Percentiles rank a stretch among this genome's conserved stretches.
Conservation (phyloP, 2,329 filamentous ascomycete species). For the Xylaria polymorpha region DNA sequence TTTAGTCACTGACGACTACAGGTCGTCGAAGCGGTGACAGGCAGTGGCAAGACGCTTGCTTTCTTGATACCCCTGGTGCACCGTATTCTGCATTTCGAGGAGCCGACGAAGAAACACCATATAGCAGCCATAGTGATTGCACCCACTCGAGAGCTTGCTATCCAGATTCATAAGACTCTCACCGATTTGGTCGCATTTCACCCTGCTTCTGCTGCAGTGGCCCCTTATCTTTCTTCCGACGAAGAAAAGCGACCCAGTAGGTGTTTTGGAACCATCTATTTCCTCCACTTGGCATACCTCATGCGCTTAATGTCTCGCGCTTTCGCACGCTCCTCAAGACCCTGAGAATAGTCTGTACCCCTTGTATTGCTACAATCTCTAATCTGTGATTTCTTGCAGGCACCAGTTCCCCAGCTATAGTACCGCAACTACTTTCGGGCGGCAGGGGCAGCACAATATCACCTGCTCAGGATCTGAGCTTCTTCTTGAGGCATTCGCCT, state of each 20-base stretch:
- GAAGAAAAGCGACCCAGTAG: constrained; percentile 66
- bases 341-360: neutral
- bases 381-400: neutral
- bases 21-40: constrained; percentile 76
- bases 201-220: constrained; percentile 75
- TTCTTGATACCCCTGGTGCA: constrained; percentile 80
- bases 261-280: neutral
- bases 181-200: constrained; percentile 84
- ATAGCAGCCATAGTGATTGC: constrained; percentile 92
- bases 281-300: neutral
- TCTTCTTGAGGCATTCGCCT: constrained; percentile 84
- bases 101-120: constrained; percentile 89
- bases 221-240: constrained; percentile 64
- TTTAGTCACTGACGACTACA: constrained; percentile 27
- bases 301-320: neutral
- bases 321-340: neutral
- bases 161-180: constrained; percentile 88
- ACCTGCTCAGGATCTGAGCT: constrained; percentile 85
- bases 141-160: constrained; percentile 90
- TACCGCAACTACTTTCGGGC: constrained; percentile 90
- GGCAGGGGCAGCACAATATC: constrained; percentile 73
- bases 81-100: constrained; percentile 80
- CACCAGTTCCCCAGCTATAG: constrained; percentile 64
- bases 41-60: constrained; percentile 88
- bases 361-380: neutral